Percentiles rank a stretch among this genome's conserved stretches.
These are phyloP conservation scores for Diaporthe destruens DNA, from an alignment of 2,329 filamentous ascomycete genomes.

Conservation along the genomic window DNA sequence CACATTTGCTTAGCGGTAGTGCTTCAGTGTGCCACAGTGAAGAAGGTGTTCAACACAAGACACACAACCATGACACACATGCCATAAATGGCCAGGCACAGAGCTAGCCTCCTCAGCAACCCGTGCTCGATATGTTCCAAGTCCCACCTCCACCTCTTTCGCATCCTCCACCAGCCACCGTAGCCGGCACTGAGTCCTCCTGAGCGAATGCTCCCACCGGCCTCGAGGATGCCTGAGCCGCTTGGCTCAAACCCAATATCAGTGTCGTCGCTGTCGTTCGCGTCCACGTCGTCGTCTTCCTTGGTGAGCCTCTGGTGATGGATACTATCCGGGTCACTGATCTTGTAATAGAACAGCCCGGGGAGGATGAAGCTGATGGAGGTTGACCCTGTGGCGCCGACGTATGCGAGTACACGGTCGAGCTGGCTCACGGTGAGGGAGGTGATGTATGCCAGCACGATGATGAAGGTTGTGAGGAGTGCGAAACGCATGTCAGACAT, in stretches of 20 bases:
- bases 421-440: slow-evolving; percentile 92
- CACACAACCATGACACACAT: slow-evolving; percentile 90
- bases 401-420: slow-evolving; percentile 92
- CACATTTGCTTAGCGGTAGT: not conserved
- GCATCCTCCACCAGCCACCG: slow-evolving; percentile 62
- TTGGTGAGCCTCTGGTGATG: slow-evolving; percentile 90
- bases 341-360: slow-evolving; percentile 98
- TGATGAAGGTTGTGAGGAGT: slow-evolving; percentile 85
- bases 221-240: slow-evolving; percentile 56
- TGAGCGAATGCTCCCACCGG: slow-evolving; percentile 60
- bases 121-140: slow-evolving; percentile 74
- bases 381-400: slow-evolving; percentile 93
- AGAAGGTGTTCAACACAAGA: slow-evolving; percentile 86
- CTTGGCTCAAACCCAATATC: slow-evolving; percentile 55
- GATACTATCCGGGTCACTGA: slow-evolving; percentile 87
- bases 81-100: slow-evolving; percentile 86
- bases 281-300: slow-evolving; percentile 86
- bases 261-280: slow-evolving; percentile 59
- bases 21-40: slow-evolving; percentile 72
- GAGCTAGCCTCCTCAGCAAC: slow-evolving; percentile 77
- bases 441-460: slow-evolving; percentile 86
- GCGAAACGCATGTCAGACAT: slow-evolving; percentile 94
- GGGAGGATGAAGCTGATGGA: slow-evolving; percentile 98
- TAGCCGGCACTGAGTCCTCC: slow-evolving; percentile 52
- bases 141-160: slow-evolving; percentile 70